These are phyloP conservation scores for Eimeria acervulina DNA, from an alignment of 169 alveolate genomes.

Conservation along the genomic window DNA sequence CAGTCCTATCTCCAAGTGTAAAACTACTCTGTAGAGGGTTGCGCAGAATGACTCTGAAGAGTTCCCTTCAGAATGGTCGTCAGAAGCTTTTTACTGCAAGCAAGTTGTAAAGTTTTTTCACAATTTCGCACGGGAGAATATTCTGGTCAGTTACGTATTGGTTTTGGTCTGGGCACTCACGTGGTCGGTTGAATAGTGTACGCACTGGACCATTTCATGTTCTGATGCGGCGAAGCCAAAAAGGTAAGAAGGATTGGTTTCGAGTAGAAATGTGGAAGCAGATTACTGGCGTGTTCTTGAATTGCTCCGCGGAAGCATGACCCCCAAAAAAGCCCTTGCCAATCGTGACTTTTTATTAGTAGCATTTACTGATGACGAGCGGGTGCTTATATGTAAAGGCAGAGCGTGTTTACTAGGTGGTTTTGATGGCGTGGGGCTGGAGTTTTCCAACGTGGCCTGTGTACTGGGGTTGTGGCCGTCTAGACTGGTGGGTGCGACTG, in stretches of 20 bases:
- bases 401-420: slow-evolving; percentile 52
- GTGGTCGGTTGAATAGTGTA: not conserved
- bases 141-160: not conserved
- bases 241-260: not conserved
- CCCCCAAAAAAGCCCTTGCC: slow-evolving; percentile 25
- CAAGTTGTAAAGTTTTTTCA: not conserved
- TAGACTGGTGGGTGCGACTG: not conserved
- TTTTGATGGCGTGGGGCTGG: slow-evolving; percentile 40
- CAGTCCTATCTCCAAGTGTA: not conserved
- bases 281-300: slow-evolving; percentile 49
- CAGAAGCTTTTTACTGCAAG: not conserved
- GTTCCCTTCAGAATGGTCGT: not conserved
- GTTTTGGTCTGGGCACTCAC: not conserved
- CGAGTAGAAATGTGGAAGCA: not conserved
- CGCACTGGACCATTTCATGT: not conserved
- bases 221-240: not conserved
- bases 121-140: not conserved
- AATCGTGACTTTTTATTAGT: slow-evolving; percentile 1
- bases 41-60: not conserved
- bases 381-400: not conserved
- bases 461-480: not conserved
- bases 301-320: slow-evolving; percentile 38
- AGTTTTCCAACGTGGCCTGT: not conserved
- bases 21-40: not conserved
- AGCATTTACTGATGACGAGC: not conserved